phyloP scores from a whole-genome alignment of 2,329 filamentous ascomycete genomes.

The Stagonosporopsis tanaceti region DNA sequence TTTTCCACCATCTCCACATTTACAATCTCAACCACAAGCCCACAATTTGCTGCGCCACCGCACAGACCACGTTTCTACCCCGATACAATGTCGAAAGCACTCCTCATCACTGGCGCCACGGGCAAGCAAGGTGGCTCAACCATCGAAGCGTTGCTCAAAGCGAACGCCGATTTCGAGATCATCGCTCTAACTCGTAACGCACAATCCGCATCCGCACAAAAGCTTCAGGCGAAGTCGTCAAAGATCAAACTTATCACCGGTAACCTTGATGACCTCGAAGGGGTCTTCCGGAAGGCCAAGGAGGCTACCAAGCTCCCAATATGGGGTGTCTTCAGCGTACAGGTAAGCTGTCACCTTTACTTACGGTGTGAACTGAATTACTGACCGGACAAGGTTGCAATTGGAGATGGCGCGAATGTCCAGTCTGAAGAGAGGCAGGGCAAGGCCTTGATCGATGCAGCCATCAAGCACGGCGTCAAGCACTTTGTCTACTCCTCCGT shows the following conservation, averaged over 20 bases:
- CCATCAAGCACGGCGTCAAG: constrained; percentile 40
- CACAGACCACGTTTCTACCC: background rate
- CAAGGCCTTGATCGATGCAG: constrained; percentile 48
- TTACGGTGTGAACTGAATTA: background rate
- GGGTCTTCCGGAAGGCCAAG: constrained; percentile 59
- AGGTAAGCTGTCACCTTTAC: constrained; percentile 16
- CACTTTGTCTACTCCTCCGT: constrained; percentile 51
- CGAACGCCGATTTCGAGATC: constrained; percentile 55
- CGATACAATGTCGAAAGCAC: constrained; percentile 15
- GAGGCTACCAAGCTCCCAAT: constrained; percentile 37
- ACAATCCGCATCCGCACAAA: constrained; percentile 58
- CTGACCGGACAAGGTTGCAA: constrained; percentile 7
- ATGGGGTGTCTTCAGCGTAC: constrained; percentile 47
- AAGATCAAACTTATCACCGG: constrained; percentile 64
- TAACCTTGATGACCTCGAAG: constrained; percentile 59
- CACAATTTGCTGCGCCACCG: background rate
- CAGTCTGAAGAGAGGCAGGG: constrained; percentile 46
- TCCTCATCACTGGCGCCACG: constrained; percentile 55
- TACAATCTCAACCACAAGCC: background rate
- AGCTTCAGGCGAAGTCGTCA: constrained; percentile 53
- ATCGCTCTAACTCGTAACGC: constrained; percentile 65
- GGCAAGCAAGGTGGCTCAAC: constrained; percentile 56
- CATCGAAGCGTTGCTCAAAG: constrained; percentile 49
- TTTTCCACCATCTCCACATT: background rate
- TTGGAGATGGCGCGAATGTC: constrained; percentile 14